A percentile compares a stretch with the other conserved stretches of the same genome.
Conservation (phyloP, 2,329 filamentous ascomycete species). For the Mariannaea elegans region DNA sequence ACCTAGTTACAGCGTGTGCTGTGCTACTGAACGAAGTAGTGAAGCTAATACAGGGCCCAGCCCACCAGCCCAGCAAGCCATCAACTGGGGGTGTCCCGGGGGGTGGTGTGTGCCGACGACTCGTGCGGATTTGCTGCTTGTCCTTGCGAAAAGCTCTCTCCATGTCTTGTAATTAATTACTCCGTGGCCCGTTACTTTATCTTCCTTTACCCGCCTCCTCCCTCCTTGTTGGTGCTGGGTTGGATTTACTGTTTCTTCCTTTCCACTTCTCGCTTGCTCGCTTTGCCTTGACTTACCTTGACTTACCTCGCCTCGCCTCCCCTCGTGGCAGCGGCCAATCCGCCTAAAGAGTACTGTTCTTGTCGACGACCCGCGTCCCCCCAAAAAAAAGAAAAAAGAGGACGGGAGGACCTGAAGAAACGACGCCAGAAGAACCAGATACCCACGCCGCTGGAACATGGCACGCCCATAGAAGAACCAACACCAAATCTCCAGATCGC, state of each 20-base stretch:
- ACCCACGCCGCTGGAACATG: constrained; percentile 8
- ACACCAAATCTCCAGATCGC: not conserved
- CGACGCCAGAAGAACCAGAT: not conserved
- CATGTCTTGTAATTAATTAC: not conserved
- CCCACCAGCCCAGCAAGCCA: not conserved
- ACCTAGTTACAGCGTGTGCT: not conserved
- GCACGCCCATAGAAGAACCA: constrained; percentile 13
- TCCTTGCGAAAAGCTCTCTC: constrained; percentile 10
- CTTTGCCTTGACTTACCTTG: no score
- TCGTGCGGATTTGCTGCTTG: not conserved
- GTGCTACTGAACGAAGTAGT: not conserved
- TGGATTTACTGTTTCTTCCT: not conserved
- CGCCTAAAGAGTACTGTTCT: no score
- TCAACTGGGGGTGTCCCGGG: not conserved
- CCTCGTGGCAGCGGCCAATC: no score
- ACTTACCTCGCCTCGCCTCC: not conserved
- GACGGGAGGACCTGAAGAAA: constrained; percentile 2
- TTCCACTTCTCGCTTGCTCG: not conserved
- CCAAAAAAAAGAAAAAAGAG: no score
- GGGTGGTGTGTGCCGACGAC: not conserved
- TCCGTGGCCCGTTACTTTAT: constrained; percentile 13
- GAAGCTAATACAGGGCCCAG: no score
- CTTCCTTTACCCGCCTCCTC: constrained; percentile 14
- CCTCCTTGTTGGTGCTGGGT: not conserved
- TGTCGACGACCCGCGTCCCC: no score